phyloP scores from a whole-genome alignment of 495 filamentous ascomycete genomes.

The Talaromyces stipitatus region DNA sequence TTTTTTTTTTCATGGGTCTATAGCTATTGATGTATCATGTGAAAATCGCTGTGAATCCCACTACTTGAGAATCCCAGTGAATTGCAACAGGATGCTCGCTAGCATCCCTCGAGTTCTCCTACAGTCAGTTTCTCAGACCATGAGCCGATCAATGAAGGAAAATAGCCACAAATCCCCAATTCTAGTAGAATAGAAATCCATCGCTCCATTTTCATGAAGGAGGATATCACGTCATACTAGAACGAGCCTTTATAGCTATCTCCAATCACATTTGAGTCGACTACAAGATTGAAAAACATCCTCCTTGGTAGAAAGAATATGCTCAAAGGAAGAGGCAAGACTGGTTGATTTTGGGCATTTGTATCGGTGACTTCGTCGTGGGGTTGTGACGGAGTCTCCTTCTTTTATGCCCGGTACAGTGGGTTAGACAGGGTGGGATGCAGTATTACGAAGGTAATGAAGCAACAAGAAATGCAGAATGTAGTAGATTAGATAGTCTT shows the following conservation, averaged over 20 bases:
- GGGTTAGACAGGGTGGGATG: background rate
- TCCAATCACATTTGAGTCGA: background rate
- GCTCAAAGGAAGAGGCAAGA: background rate
- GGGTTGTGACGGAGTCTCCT: constrained; percentile 59
- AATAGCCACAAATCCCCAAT: background rate
- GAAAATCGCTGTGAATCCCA: constrained; percentile 1
- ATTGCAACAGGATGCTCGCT: constrained; percentile 4
- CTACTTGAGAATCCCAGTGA: constrained; percentile 3
- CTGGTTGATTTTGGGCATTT: constrained; percentile 68
- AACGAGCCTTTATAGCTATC: background rate
- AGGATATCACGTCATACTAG: constrained; percentile 4
- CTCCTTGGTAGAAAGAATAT: background rate
- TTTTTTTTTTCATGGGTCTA: too few relatives aligned
- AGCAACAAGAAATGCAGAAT: constrained; percentile 15
- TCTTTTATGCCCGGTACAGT: constrained; percentile 65
- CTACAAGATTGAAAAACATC: constrained; percentile 5
- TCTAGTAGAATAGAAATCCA: background rate
- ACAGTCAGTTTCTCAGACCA: constrained; percentile 1
- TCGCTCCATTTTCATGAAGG: background rate
- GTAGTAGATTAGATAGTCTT: constrained; percentile 3
- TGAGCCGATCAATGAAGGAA: background rate
- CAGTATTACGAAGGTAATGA: constrained; percentile 7
- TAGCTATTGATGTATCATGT: constrained; percentile 6
- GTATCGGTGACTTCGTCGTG: constrained; percentile 75
- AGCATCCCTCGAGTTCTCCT: background rate